Evolutionary conservation across 345 rosid genomes (phyloP), one percentile per base, ranked within the genome.

Genomic region (Diplotaxis tenuifolia): DNA sequence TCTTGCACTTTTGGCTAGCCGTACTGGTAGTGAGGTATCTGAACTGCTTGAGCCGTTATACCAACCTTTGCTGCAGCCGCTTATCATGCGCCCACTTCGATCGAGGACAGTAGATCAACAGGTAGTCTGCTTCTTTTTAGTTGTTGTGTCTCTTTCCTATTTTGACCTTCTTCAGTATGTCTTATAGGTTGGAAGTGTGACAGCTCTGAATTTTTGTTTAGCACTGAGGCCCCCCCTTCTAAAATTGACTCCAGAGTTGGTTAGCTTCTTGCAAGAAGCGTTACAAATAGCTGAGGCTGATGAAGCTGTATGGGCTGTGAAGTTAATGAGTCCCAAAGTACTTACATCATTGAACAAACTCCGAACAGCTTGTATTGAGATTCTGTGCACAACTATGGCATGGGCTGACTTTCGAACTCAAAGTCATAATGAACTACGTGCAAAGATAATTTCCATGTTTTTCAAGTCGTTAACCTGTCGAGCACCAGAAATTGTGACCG

Each of bases 221-320:
- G 96, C 97, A 21, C 80, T 95, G 85, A 86, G 99, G 86, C 99
- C 99, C 21, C 98, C 99, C 19, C 96, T 95, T 71, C 89, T 95
- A 68, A 92, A 90, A 86, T 80, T 95, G 83, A 92, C 96, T 65
- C 96, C 83, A 80, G 99, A 95, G 76, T 83, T 95, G 78, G 84
- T 92, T 27, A 92, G 83, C 81, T 92, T 95, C 78, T 87, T 95
- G 74, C 99, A 95, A 88, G 99, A 95, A 83, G 96, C 97, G 34
- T 75, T 95, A 84, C 96, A 95, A 80, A 95, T 92, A 83, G 99
- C 99, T 11, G 97, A 92, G 84, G 89, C 97, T 76, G 99, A 95
- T 85, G 99, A 95, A 83, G 82, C 81, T 79, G 89, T 81, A 58
- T 88, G 93, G 96, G 92, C 76, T 71, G 93, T 87, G 79, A 95